These are phyloP conservation scores for Boehmeria nivea DNA, from an alignment of 306 rosid genomes.

Conservation along the genomic window DNA sequence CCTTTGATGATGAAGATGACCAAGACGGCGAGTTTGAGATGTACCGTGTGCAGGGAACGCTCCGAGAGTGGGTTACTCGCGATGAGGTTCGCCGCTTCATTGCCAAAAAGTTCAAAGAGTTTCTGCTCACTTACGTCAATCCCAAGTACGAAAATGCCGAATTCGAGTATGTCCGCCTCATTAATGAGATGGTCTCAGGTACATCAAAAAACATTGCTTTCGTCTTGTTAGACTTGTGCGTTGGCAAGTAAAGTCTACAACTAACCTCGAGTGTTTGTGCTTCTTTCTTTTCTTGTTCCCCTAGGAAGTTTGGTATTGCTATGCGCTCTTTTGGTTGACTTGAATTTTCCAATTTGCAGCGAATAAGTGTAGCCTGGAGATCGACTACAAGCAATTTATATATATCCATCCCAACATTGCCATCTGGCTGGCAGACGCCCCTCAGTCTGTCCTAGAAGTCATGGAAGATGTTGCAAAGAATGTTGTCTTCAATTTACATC, in stretches of 20 bases:
- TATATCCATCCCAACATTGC: constrained; percentile 96
- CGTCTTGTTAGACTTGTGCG: too few species aligned
- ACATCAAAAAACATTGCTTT: background rate
- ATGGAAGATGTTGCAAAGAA: constrained; percentile 97
- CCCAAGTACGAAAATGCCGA: constrained; percentile 64
- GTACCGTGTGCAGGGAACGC: constrained; percentile 95
- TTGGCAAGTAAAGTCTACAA: too few species aligned
- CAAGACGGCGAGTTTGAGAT: constrained; percentile 69
- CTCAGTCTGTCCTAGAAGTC: constrained; percentile 92
- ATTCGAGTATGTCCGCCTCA: constrained; percentile 70
- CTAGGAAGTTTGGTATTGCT: too few species aligned
- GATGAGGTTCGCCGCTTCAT: constrained; percentile 94
- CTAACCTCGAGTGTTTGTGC: too few species aligned
- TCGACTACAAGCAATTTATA: constrained; percentile 91
- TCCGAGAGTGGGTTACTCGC: constrained; percentile 94
- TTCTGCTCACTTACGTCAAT: constrained; percentile 69
- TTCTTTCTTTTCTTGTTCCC: too few species aligned
- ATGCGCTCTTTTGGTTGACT: too few species aligned
- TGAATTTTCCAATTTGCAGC: constrained; percentile 41
- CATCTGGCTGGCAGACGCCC: constrained; percentile 99
- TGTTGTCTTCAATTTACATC: constrained; percentile 80
- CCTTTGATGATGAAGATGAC: constrained; percentile 73
- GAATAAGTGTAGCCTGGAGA: constrained; percentile 87
- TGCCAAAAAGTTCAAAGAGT: constrained; percentile 79
- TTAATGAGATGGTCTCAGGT: constrained; percentile 98